A percentile compares a stretch with the other conserved stretches of the same genome.
phyloP scores from a whole-genome alignment of 2,329 filamentous ascomycete genomes.

The Microcera coccophila region DNA sequence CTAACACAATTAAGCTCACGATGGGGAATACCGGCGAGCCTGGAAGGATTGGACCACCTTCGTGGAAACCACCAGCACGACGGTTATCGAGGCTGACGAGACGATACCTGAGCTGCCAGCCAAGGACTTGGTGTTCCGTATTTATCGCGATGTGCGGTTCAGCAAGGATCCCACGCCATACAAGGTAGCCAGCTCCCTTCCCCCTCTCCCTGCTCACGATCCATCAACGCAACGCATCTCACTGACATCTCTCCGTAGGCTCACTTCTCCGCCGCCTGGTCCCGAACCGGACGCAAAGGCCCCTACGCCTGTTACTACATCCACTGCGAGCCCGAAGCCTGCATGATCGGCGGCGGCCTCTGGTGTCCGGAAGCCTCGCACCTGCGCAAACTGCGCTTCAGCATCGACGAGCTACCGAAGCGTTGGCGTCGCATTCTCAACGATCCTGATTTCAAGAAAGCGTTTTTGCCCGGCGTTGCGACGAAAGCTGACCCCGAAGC shows the following conservation, averaged over 20 bases:
- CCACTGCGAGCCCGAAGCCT: conserved; percentile 68
- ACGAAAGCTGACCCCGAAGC: conserved; percentile 41
- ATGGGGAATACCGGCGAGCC: conserved; percentile 72
- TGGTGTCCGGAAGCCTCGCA: conserved; percentile 71
- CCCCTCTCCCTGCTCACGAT: conserved; percentile 19
- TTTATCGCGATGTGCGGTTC: conserved; percentile 83
- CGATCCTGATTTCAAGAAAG: conserved; percentile 55
- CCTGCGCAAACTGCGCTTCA: conserved; percentile 64
- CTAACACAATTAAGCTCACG: conserved; percentile 55
- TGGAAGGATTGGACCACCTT: conserved; percentile 80
- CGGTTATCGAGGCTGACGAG: conserved; percentile 67
- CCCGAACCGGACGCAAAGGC: conserved; percentile 80
- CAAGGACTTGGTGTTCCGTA: conserved; percentile 83
- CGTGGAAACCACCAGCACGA: conserved; percentile 66
- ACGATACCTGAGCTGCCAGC: conserved; percentile 82
- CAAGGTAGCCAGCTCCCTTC: conserved; percentile 55
- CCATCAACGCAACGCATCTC: neutral
- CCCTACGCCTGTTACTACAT: conserved; percentile 87
- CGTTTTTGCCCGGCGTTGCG: conserved; percentile 54
- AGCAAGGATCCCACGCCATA: conserved; percentile 82
- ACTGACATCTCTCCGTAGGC: conserved; percentile 55
- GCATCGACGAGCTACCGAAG: conserved; percentile 69
- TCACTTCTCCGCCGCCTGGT: conserved; percentile 82
- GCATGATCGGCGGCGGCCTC: conserved; percentile 75
- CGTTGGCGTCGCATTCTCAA: conserved; percentile 66